A percentile compares a stretch with the other conserved stretches of the same genome.
These are phyloP conservation scores for Candida takata DNA, from an alignment of 805 yeast species.

Conservation along the genomic window DNA sequence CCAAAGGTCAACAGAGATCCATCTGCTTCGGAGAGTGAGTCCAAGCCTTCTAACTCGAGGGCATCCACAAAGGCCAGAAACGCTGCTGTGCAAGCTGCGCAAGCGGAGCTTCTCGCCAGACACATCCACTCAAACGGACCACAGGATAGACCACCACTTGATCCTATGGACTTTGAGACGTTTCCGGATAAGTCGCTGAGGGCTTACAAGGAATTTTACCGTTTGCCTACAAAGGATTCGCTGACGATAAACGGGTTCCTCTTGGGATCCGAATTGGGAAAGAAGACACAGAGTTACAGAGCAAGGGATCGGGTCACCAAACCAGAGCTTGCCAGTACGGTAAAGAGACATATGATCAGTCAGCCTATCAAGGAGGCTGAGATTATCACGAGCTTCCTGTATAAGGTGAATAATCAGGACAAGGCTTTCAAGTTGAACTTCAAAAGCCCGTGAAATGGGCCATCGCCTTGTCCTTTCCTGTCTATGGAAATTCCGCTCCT, in stretches of 20 bases:
- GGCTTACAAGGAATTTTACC: slow-evolving; percentile 57
- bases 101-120: slow-evolving; percentile 57
- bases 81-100: slow-evolving; percentile 59
- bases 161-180: slow-evolving; percentile 63
- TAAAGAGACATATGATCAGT: slow-evolving; percentile 60
- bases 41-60: slow-evolving; percentile 25
- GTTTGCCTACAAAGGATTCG: slow-evolving; percentile 50
- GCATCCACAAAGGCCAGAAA: slow-evolving; percentile 53
- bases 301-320: slow-evolving; percentile 43
- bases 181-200: slow-evolving; percentile 60
- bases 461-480: too few relatives aligned
- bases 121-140: slow-evolving; percentile 76
- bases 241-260: slow-evolving; percentile 63
- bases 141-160: slow-evolving; percentile 39
- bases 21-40: slow-evolving; percentile 22
- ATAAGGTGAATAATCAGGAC: slow-evolving; percentile 70
- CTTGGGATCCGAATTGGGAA: slow-evolving; percentile 66
- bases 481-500: too few relatives aligned
- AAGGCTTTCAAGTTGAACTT: slow-evolving; percentile 36
- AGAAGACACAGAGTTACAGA: slow-evolving; percentile 46
- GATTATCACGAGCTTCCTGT: slow-evolving; percentile 79
- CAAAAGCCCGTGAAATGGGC: slow-evolving; percentile 9
- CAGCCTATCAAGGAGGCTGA: slow-evolving; percentile 72
- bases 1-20: slow-evolving; percentile 22
- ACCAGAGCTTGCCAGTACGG: slow-evolving; percentile 49